Evolutionary conservation across 2,329 filamentous ascomycete species (phyloP).

Genomic region (Diaporthe sp.): DNA sequence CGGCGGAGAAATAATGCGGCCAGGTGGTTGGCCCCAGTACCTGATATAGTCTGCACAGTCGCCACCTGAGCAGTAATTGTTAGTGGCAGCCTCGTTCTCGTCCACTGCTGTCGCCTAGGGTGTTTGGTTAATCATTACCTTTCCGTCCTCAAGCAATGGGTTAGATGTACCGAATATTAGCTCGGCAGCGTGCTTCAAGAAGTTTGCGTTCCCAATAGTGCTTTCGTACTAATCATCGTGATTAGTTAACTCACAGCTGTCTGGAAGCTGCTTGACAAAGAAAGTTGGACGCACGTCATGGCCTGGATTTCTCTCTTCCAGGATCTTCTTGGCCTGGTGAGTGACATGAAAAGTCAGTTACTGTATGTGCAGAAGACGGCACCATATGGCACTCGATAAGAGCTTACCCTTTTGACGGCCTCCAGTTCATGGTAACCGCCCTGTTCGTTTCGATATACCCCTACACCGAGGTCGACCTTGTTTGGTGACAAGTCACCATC

Average conservation of each 20-base stretch:
- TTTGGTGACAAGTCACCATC: constrained; percentile 47
- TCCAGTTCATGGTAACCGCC: constrained; percentile 39
- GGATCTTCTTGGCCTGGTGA: background rate
- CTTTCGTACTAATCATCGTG: constrained; percentile 48
- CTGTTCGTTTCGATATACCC: constrained; percentile 52
- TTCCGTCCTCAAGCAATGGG: constrained; percentile 1
- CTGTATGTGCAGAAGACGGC: background rate
- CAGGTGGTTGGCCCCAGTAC: constrained; percentile 54
- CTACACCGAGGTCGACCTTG: constrained; percentile 55
- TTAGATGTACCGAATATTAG: constrained; percentile 49
- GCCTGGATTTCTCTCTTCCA: background rate
- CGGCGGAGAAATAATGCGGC: constrained; percentile 49
- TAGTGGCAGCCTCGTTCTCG: background rate
- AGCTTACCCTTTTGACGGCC: background rate
- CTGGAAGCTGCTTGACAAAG: background rate
- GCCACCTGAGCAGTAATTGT: constrained; percentile 45
- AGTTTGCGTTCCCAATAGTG: constrained; percentile 51
- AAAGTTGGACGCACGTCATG: background rate
- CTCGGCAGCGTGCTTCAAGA: constrained; percentile 47
- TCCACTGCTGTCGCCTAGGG: background rate
- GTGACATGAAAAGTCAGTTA: background rate
- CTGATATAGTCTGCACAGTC: constrained; percentile 55
- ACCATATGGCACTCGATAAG: background rate
- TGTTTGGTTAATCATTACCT: background rate
- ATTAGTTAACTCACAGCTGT: background rate